phyloP scores from a whole-genome alignment of 2,329 filamentous ascomycete genomes.

The Paraphoma sp. region DNA sequence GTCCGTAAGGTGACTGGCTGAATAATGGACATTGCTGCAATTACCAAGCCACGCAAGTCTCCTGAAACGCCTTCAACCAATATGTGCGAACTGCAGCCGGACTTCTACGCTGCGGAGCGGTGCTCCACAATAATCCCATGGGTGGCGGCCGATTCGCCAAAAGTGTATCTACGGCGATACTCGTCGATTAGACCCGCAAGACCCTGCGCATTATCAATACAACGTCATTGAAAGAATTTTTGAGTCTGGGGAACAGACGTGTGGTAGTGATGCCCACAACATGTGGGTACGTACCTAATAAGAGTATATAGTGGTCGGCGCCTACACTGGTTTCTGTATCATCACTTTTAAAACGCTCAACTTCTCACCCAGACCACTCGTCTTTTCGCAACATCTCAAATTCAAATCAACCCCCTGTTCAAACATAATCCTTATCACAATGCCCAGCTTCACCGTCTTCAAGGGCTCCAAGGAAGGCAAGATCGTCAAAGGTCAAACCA shows the following conservation, averaged over 20 bases:
- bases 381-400: too few relatives aligned
- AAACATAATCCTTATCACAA: conserved; percentile 14
- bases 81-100: conserved; percentile 1
- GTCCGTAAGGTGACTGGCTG: neutral
- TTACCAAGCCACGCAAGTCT: neutral
- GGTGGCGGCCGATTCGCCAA: conserved; percentile 18
- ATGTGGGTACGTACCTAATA: neutral
- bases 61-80: neutral
- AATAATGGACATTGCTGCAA: neutral
- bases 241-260: conserved; percentile 4
- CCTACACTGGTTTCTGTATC: neutral
- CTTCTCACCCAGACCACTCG: neutral
- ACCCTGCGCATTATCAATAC: conserved; percentile 20
- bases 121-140: neutral
- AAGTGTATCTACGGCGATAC: conserved; percentile 16
- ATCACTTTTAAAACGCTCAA: neutral
- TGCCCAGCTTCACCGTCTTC: conserved; percentile 66
- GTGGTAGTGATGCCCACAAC: neutral
- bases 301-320: neutral
- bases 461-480: conserved; percentile 66
- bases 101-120: neutral
- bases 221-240: conserved; percentile 30
- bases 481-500: conserved; percentile 59
- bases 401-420: neutral
- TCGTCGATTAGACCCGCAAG: conserved; percentile 11